Percentiles rank a stretch among this genome's conserved stretches.
Evolutionary conservation across 1,139 yeast species (phyloP).

Genomic region (Yamadazyma buinensis): DNA sequence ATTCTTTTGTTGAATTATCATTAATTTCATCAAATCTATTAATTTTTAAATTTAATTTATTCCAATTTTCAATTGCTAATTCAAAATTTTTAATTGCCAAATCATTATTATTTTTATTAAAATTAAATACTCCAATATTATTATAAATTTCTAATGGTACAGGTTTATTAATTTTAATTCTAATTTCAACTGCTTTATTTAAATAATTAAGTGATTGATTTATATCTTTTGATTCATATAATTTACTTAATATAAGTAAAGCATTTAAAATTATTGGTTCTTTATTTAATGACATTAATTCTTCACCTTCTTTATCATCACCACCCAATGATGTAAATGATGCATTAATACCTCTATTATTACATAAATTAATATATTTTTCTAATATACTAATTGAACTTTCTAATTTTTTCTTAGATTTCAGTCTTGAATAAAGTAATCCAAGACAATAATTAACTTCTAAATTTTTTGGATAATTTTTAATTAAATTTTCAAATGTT

Average conservation of each 20-base stretch:
- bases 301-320: conserved; percentile 22
- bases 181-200: conserved; percentile 53
- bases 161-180: conserved; percentile 38
- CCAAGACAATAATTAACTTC: conserved; percentile 81
- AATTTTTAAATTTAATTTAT: conserved; percentile 13
- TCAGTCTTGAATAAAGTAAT: conserved; percentile 56
- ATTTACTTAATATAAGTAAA: conserved; percentile 58
- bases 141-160: conserved; percentile 71
- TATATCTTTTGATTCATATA: conserved; percentile 62
- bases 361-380: conserved; percentile 63
- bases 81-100: conserved; percentile 41
- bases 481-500: conserved; percentile 73
- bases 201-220: conserved; percentile 56
- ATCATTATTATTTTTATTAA: conserved; percentile 57
- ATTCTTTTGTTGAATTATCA: conserved; percentile 26
- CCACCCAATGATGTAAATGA: no score
- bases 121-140: conserved; percentile 83
- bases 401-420: conserved; percentile 32
- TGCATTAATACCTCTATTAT: conserved; percentile 32
- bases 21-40: conserved; percentile 13
- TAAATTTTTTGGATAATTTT: conserved; percentile 62
- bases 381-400: conserved; percentile 68
- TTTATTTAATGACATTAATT: conserved; percentile 30
- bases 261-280: conserved; percentile 73
- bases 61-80: conserved; percentile 36